A percentile compares a stretch with the other conserved stretches of the same genome.
Evolutionary conservation across 129 eudicot genomes (phyloP).

Genomic region (Chrysanthemum lavandulifolium): DNA sequence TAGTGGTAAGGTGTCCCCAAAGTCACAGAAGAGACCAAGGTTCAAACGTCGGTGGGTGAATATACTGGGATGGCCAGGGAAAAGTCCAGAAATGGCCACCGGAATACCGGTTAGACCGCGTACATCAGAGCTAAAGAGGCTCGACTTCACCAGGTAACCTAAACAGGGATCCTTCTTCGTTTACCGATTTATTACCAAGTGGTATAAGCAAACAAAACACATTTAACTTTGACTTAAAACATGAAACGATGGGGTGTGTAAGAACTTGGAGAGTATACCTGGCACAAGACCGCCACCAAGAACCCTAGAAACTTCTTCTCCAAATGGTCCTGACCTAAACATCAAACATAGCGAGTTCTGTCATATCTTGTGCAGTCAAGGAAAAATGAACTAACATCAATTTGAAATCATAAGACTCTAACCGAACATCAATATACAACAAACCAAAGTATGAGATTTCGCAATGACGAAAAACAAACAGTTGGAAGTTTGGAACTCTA

Average conservation of each 20-base stretch:
- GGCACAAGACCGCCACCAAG: slow-evolving; percentile 99
- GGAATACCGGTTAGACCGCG: too few species aligned
- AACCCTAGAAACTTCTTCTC: slow-evolving; percentile 81
- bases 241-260: not conserved
- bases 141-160: too few species aligned
- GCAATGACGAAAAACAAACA: not conserved
- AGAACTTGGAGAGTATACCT: slow-evolving; percentile 39
- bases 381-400: not conserved
- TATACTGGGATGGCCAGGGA: too few species aligned
- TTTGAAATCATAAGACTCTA: not conserved
- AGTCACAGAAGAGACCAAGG: too few species aligned
- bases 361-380: not conserved
- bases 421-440: not conserved
- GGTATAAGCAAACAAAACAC: not conserved
- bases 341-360: not conserved
- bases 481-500: slow-evolving; percentile 3
- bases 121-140: too few species aligned
- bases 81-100: too few species aligned
- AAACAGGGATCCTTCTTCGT: too few species aligned
- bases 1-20: too few species aligned
- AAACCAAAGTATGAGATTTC: not conserved
- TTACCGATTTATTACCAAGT: too few species aligned
- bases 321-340: slow-evolving; percentile 71
- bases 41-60: too few species aligned
- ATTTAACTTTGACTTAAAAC: not conserved